Conservation (phyloP, 176 grass and related monocot genomes). For the Oryza punctata region DNA sequence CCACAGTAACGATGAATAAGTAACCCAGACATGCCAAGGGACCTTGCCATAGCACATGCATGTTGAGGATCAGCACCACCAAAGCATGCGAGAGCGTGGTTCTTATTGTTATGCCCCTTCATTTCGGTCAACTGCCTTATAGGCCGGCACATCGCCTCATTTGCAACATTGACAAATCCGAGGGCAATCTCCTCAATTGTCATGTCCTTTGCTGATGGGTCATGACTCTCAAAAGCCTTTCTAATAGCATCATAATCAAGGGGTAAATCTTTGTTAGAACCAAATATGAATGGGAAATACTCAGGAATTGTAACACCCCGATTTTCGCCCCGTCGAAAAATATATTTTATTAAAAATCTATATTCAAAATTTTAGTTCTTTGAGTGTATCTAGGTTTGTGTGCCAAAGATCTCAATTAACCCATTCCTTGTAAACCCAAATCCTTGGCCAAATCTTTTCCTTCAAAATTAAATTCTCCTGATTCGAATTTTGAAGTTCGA, state of each 20-base stretch:
- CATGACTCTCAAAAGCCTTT: constrained; percentile 68
- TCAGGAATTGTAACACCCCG: too few relatives aligned
- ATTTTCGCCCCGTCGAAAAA: too few relatives aligned
- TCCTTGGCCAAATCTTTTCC: too few relatives aligned
- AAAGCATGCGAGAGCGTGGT: constrained; percentile 89
- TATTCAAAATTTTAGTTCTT: too few relatives aligned
- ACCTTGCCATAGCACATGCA: constrained; percentile 93
- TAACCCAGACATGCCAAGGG: constrained; percentile 92
- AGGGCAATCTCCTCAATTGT: constrained; percentile 87
- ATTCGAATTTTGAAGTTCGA: too few relatives aligned
- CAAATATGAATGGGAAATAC: constrained; percentile 93
- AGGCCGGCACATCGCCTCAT: constrained; percentile 94
- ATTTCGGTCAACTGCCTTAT: constrained; percentile 95
- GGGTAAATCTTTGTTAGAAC: constrained; percentile 84
- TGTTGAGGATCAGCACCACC: constrained; percentile 95
- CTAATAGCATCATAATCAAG: constrained; percentile 81
- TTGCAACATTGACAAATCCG: constrained; percentile 94
- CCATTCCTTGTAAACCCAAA: too few relatives aligned
- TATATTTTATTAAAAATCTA: too few relatives aligned
- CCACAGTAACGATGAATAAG: constrained; percentile 91
- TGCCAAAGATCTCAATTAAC: too few relatives aligned
- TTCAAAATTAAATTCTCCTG: too few relatives aligned
- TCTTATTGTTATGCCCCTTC: constrained; percentile 93
- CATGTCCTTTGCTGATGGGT: constrained; percentile 72
- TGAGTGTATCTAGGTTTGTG: too few relatives aligned